phyloP scores from a whole-genome alignment of 768 basidiomycete species.

The Leccinum barrowsii region DNA sequence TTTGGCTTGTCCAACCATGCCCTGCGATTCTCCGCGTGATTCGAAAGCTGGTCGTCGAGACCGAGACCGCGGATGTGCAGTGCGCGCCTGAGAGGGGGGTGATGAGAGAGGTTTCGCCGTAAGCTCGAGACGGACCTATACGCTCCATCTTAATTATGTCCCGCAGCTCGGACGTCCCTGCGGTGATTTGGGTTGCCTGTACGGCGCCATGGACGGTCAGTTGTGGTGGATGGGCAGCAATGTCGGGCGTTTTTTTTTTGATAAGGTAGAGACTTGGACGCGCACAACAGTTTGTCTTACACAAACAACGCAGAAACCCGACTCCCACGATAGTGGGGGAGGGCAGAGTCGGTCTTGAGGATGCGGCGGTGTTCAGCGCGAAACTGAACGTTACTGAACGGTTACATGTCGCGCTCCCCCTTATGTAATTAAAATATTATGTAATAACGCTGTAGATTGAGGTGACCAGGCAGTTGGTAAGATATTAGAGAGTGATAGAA shows the following conservation, averaged over 20 bases:
- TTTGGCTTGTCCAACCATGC: conserved; percentile 96
- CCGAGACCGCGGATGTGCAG: conserved; percentile 94
- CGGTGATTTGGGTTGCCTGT: conserved; percentile 69
- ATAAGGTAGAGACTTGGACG: too few species aligned
- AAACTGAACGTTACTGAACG: too few species aligned
- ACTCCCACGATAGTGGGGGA: too few species aligned
- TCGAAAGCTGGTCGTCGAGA: conserved; percentile 83
- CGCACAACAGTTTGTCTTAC: too few species aligned
- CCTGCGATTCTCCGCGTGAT: conserved; percentile 83
- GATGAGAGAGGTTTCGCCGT: neutral
- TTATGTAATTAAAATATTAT: too few species aligned
- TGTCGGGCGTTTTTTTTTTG: neutral
- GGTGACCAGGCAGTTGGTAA: neutral
- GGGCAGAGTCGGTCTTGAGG: too few species aligned
- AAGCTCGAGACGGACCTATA: conserved; percentile 45
- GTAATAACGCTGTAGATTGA: neutral
- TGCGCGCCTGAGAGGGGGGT: conserved; percentile 59
- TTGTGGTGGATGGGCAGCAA: neutral
- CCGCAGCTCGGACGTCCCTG: conserved; percentile 74
- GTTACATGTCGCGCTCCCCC: too few species aligned
- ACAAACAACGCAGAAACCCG: too few species aligned
- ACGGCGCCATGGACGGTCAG: conserved; percentile 7
- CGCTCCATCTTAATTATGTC: conserved; percentile 94
- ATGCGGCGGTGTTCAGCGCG: too few species aligned
- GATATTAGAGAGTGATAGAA: too few species aligned